Conservation (phyloP, 768 basidiomycete species). For the Albatrellus ellisii region DNA sequence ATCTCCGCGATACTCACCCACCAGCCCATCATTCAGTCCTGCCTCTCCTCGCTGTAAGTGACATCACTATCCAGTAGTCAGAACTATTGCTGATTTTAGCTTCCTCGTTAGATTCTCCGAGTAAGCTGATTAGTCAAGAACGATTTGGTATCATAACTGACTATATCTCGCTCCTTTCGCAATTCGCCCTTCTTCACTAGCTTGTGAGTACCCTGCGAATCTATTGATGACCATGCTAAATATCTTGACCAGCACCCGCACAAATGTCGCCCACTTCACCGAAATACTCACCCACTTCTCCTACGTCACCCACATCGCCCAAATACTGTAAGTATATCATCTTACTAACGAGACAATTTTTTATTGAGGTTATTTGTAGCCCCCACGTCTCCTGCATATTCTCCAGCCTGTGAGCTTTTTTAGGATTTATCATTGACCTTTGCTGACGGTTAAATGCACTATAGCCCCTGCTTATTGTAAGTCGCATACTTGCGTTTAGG, state of each 20-base stretch:
- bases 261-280: constrained; percentile 86
- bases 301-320: constrained; percentile 86
- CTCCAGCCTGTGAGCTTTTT: constrained; percentile 62
- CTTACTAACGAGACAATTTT: background rate
- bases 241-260: constrained; percentile 43
- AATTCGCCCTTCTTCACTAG: constrained; percentile 21
- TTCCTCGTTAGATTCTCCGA: constrained; percentile 54
- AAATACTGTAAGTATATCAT: constrained; percentile 60
- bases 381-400: constrained; percentile 80
- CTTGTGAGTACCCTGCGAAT: constrained; percentile 37
- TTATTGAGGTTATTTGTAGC: constrained; percentile 29
- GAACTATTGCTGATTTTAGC: constrained; percentile 8
- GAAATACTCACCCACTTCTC: constrained; percentile 89
- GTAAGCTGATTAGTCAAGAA: constrained; percentile 31
- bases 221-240: constrained; percentile 5
- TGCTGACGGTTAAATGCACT: constrained; percentile 1
- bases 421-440: constrained; percentile 3
- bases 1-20: constrained; percentile 82
- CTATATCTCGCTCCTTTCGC: background rate
- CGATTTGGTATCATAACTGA: constrained; percentile 16
- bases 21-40: constrained; percentile 78
- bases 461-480: constrained; percentile 74
- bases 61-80: constrained; percentile 8
- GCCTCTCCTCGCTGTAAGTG: constrained; percentile 77
- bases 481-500: constrained; percentile 15